Evolutionary conservation across 2,329 filamentous ascomycete genomes (phyloP).

Genomic region (Verticillium zaregamsianum): DNA sequence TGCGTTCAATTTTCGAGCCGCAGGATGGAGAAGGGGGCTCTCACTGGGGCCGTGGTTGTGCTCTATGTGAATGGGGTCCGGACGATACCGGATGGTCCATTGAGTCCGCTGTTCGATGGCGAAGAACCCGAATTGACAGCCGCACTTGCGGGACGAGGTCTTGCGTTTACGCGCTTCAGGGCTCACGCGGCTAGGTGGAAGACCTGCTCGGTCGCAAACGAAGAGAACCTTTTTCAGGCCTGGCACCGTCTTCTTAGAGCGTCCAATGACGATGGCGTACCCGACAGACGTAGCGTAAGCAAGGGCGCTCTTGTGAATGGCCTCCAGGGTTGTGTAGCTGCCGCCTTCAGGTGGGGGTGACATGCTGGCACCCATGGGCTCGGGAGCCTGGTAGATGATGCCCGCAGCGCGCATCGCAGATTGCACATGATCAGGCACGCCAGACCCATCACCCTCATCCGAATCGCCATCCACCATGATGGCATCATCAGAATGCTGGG

Average conservation of each 20-base stretch:
- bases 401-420: neutral
- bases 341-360: conserved; percentile 60
- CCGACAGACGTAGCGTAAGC: conserved; percentile 64
- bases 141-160: conserved; percentile 65
- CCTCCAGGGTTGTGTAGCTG: conserved; percentile 60
- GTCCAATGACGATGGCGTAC: conserved; percentile 64
- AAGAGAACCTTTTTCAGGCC: conserved; percentile 65
- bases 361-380: conserved; percentile 57
- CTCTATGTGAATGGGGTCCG: conserved; percentile 50
- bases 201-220: conserved; percentile 62
- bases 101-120: conserved; percentile 64
- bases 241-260: conserved; percentile 64
- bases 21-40: conserved; percentile 62
- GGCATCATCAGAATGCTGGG: conserved; percentile 34
- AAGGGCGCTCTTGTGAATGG: conserved; percentile 60
- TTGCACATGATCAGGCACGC: neutral
- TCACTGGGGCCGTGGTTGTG: conserved; percentile 66
- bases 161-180: conserved; percentile 62
- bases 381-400: conserved; percentile 32
- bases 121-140: conserved; percentile 67
- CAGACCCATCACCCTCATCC: conserved; percentile 21
- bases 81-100: conserved; percentile 63
- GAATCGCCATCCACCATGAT: conserved; percentile 50
- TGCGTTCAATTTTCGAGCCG: conserved; percentile 61
- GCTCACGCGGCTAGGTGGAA: conserved; percentile 57